phyloP scores from a whole-genome alignment of 169 alveolate genomes.

The Babesia sp. region DNA sequence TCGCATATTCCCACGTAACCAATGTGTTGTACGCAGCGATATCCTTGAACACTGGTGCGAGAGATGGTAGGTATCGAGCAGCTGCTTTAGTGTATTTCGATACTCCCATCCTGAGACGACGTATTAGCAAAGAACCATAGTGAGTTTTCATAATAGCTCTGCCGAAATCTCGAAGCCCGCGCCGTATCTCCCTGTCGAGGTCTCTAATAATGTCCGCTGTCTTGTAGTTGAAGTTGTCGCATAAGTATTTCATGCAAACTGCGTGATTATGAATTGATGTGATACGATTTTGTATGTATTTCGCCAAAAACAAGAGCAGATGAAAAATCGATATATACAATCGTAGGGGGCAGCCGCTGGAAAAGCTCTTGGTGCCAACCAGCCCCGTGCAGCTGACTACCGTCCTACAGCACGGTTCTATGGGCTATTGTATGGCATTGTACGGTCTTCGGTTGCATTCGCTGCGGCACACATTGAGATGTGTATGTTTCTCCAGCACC shows the following conservation, averaged over 20 bases:
- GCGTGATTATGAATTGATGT: slow-evolving; percentile 2
- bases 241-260: slow-evolving; percentile 5
- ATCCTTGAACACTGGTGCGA: not conserved
- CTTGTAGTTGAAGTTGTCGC: not conserved
- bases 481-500: not conserved
- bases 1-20: slow-evolving; percentile 21
- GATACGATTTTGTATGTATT: too few relatives aligned
- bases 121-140: slow-evolving; percentile 2
- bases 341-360: too few relatives aligned
- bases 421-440: too few relatives aligned
- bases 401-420: too few relatives aligned
- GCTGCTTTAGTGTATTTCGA: not conserved
- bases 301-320: too few relatives aligned
- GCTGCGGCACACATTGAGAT: not conserved
- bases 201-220: not conserved
- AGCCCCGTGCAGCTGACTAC: too few relatives aligned
- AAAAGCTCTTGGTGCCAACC: too few relatives aligned
- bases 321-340: too few relatives aligned
- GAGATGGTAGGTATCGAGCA: slow-evolving; percentile 14
- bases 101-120: slow-evolving; percentile 8
- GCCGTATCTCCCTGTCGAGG: not conserved
- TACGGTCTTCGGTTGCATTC: too few relatives aligned
- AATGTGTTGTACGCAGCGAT: slow-evolving; percentile 32
- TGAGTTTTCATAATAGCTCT: not conserved
- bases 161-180: not conserved